These are phyloP conservation scores for Plasmodium yoelii DNA, from an alignment of 169 alveolate genomes.

Conservation along the genomic window DNA sequence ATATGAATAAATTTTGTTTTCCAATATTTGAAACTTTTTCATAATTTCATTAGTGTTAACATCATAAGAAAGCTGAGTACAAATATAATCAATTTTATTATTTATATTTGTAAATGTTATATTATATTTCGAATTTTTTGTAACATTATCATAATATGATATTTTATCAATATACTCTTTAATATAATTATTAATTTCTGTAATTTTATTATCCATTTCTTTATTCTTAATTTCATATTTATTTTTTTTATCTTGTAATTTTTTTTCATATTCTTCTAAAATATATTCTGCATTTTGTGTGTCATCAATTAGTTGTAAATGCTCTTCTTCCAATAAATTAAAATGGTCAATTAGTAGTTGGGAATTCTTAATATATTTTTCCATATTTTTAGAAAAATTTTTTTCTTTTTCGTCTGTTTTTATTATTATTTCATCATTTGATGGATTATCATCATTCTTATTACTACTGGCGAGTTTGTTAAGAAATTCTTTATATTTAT, in stretches of 20 bases:
- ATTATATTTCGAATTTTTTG: constrained; percentile 27
- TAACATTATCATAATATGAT: constrained; percentile 17
- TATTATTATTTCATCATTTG: background rate
- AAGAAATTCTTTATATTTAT: constrained; percentile 46
- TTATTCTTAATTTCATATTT: constrained; percentile 10
- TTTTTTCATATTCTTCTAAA: constrained; percentile 65
- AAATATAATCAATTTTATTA: constrained; percentile 57
- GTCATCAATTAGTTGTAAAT: constrained; percentile 68
- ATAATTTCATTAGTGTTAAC: constrained; percentile 57
- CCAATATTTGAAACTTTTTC: constrained; percentile 66
- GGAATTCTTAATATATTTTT: constrained; percentile 48
- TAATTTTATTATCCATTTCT: constrained; percentile 48
- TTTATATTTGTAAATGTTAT: constrained; percentile 53
- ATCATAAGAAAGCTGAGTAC: constrained; percentile 58
- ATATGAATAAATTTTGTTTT: constrained; percentile 59
- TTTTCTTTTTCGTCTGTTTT: background rate
- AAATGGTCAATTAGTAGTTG: constrained; percentile 58
- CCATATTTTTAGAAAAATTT: constrained; percentile 24
- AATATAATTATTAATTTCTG: constrained; percentile 14
- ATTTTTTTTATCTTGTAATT: constrained; percentile 42
- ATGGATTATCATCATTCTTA: constrained; percentile 8
- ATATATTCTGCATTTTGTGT: constrained; percentile 67
- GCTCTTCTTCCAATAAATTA: constrained; percentile 61
- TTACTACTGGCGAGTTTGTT: constrained; percentile 60
- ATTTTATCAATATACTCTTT: constrained; percentile 43